Percentiles rank a stretch among this genome's conserved stretches.
Conservation (phyloP, 2,329 filamentous ascomycete species). For the Aureobasidium namibiae region DNA sequence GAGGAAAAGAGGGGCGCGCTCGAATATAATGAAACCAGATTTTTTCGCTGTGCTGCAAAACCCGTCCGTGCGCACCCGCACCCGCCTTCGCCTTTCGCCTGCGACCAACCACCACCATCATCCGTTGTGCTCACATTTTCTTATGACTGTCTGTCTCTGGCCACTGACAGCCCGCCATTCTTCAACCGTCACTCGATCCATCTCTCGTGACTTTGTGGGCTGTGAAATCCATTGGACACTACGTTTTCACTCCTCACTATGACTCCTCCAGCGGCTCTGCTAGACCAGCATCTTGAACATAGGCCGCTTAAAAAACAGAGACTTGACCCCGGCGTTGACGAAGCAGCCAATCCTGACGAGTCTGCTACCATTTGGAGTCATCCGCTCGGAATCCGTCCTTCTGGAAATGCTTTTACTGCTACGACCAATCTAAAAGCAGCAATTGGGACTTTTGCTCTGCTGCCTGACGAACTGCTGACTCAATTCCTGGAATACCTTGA, state of each 20-base stretch:
- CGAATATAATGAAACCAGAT: conserved; percentile 1
- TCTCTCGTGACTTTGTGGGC: too few species aligned
- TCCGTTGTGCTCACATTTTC: neutral
- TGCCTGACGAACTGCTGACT: conserved; percentile 76
- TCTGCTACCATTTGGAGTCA: conserved; percentile 57
- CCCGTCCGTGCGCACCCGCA: neutral
- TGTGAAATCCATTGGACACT: neutral
- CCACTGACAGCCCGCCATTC: neutral
- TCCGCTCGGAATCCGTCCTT: conserved; percentile 75
- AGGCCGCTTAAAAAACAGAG: conserved; percentile 18
- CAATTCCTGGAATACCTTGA: conserved; percentile 70
- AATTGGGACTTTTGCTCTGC: conserved; percentile 55
- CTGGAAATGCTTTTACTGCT: conserved; percentile 70
- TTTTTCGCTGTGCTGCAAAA: neutral
- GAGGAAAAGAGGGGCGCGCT: conserved; percentile 8
- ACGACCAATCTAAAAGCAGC: conserved; percentile 57
- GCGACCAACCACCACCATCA: neutral
- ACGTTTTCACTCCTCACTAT: conserved; percentile 9
- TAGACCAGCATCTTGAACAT: conserved; percentile 13
- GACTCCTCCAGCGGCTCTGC: conserved; percentile 17
- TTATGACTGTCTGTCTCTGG: neutral
- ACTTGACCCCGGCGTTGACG: conserved; percentile 15
- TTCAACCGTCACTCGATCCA: neutral
- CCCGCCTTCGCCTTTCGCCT: conserved; percentile 4
- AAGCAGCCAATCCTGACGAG: conserved; percentile 23